Conservation (phyloP, 169 alveolate species). For the Plasmodium adleri region DNA sequence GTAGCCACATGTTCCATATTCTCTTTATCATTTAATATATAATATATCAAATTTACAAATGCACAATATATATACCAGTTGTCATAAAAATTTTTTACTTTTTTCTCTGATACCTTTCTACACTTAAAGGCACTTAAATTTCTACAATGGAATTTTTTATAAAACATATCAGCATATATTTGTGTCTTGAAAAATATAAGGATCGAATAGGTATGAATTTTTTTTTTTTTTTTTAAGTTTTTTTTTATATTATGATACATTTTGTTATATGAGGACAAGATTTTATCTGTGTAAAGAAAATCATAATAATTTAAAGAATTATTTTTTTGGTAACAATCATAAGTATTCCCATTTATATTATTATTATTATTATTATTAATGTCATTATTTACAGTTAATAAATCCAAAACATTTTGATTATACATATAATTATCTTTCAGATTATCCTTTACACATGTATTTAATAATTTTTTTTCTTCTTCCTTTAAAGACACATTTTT, state of each 20-base stretch:
- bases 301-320: no score
- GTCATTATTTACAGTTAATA: no score
- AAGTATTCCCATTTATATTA: no score
- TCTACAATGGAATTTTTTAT: slow-evolving; percentile 50
- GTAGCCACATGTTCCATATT: background rate
- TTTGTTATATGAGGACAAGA: background rate
- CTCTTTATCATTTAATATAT: slow-evolving; percentile 19
- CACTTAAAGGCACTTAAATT: slow-evolving; percentile 5
- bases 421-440: no score
- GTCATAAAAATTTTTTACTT: background rate
- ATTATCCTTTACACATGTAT: no score
- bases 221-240: slow-evolving; percentile 56
- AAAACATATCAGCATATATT: slow-evolving; percentile 73
- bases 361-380: no score
- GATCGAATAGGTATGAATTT: slow-evolving; percentile 40
- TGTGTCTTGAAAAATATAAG: slow-evolving; percentile 61
- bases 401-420: no score
- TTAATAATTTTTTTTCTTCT: no score
- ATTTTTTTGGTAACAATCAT: no score
- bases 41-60: slow-evolving; percentile 41
- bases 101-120: background rate
- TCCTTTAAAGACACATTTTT: no score
- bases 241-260: slow-evolving; percentile 25
- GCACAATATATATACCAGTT: slow-evolving; percentile 56
- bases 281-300: background rate